These are phyloP conservation scores for Mallotus nudiflorus DNA, from an alignment of 345 rosid genomes.

Conservation along the genomic window DNA sequence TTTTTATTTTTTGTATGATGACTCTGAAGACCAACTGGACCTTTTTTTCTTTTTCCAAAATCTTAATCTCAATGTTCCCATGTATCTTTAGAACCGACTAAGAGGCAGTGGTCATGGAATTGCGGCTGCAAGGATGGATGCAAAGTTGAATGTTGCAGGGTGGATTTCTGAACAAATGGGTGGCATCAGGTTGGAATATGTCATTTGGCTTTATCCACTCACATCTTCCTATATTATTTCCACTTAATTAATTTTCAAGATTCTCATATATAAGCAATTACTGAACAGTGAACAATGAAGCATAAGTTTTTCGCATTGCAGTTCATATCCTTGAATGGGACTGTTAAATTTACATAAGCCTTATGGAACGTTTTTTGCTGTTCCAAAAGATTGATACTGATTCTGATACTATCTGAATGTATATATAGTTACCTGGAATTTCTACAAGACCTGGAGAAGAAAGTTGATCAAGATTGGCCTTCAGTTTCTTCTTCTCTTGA, in stretches of 20 bases:
- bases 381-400: background rate
- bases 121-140: slow-evolving; percentile 93
- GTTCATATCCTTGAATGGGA: background rate
- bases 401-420: slow-evolving; percentile 13
- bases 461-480: slow-evolving; percentile 86
- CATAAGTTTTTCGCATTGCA: background rate
- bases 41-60: slow-evolving; percentile 6
- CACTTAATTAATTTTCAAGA: slow-evolving; percentile 1
- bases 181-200: slow-evolving; percentile 72
- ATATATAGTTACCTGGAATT: slow-evolving; percentile 77
- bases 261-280: background rate
- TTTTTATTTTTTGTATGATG: slow-evolving; percentile 4
- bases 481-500: slow-evolving; percentile 85
- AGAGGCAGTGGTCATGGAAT: slow-evolving; percentile 94
- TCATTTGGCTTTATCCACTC: background rate
- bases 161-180: slow-evolving; percentile 99
- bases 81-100: slow-evolving; percentile 65
- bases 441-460: slow-evolving; percentile 72
- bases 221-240: background rate
- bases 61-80: slow-evolving; percentile 8
- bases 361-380: background rate
- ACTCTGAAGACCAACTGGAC: slow-evolving; percentile 8
- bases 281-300: slow-evolving; percentile 4
- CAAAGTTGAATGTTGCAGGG: slow-evolving; percentile 82
- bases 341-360: background rate